Percentiles rank a stretch among this genome's conserved stretches.
Evolutionary conservation across 225 moss, liverwort and hornwort genomes (phyloP).

Genomic region (Marchantia paleacea): DNA sequence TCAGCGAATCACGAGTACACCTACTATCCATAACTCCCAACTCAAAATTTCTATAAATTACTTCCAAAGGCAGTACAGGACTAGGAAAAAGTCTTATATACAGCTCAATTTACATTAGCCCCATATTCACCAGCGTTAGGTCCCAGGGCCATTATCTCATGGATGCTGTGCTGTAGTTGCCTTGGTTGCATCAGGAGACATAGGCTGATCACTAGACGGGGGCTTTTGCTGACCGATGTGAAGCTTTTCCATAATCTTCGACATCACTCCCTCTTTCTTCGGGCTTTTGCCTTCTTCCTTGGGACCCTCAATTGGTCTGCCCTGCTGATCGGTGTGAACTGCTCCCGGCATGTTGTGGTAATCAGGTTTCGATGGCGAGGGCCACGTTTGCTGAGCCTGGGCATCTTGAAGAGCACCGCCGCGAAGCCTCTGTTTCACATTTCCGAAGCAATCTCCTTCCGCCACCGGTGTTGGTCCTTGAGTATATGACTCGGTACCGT

Average conservation of each 20-base stretch:
- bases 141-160: no score
- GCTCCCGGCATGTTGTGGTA: slow-evolving; percentile 18
- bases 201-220: background rate
- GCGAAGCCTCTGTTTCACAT: background rate
- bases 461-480: slow-evolving; percentile 8
- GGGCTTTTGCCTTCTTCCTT: slow-evolving; percentile 26
- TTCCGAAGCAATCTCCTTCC: slow-evolving; percentile 9
- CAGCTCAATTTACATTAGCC: no score
- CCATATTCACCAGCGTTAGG: no score
- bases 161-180: background rate
- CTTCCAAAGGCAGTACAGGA: no score
- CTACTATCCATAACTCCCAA: no score
- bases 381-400: slow-evolving; percentile 22
- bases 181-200: background rate
- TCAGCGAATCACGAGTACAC: no score
- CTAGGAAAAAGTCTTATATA: no score
- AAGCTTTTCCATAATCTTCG: slow-evolving; percentile 37
- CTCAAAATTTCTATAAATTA: no score
- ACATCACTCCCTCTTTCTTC: slow-evolving; percentile 35
- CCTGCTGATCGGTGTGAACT: slow-evolving; percentile 15
- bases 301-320: slow-evolving; percentile 38
- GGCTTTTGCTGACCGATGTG: slow-evolving; percentile 23
- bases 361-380: slow-evolving; percentile 23
- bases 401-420: background rate
- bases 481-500: background rate